phyloP scores from a whole-genome alignment of 2,329 filamentous ascomycete species.

The Monosporascus sp. region DNA sequence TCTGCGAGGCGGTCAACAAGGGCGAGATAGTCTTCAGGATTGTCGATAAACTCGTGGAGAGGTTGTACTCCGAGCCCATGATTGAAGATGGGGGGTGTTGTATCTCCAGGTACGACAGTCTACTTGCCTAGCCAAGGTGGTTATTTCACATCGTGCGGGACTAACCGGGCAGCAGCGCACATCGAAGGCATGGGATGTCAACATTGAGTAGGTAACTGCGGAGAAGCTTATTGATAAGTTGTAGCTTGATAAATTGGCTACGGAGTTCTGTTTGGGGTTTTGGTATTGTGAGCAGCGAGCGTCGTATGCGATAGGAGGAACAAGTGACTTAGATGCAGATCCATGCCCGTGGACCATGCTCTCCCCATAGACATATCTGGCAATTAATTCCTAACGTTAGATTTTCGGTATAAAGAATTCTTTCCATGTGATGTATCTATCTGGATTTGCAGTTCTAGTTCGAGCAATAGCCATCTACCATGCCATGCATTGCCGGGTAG shows the following conservation, averaged over 20 bases:
- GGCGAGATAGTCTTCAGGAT: slow-evolving; percentile 40
- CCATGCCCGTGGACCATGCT: too few species aligned
- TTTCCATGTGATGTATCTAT: too few species aligned
- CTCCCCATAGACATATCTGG: too few species aligned
- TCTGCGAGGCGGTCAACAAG: slow-evolving; percentile 41
- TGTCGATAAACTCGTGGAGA: slow-evolving; percentile 38
- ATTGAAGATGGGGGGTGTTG: slow-evolving; percentile 45
- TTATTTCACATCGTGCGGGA: not conserved
- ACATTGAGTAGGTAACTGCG: slow-evolving; percentile 14
- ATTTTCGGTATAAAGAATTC: too few species aligned
- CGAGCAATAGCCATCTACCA: too few species aligned
- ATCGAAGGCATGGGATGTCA: slow-evolving; percentile 16
- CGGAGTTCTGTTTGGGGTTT: too few species aligned
- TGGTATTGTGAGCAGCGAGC: not conserved
- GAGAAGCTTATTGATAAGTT: slow-evolving; percentile 20
- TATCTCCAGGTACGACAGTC: slow-evolving; percentile 40
- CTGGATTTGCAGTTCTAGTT: too few species aligned
- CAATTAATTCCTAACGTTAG: too few species aligned
- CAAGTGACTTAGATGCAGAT: too few species aligned
- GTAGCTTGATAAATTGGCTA: slow-evolving; percentile 6
- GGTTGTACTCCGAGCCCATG: slow-evolving; percentile 39
- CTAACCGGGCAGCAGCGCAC: slow-evolving; percentile 13
- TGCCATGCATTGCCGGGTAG: too few species aligned
- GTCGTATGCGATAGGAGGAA: not conserved
- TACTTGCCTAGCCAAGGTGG: not conserved